Base-by-base conservation (phyloP, 805 yeast genomes). In the Komagataella pseudopastoris region DNA sequence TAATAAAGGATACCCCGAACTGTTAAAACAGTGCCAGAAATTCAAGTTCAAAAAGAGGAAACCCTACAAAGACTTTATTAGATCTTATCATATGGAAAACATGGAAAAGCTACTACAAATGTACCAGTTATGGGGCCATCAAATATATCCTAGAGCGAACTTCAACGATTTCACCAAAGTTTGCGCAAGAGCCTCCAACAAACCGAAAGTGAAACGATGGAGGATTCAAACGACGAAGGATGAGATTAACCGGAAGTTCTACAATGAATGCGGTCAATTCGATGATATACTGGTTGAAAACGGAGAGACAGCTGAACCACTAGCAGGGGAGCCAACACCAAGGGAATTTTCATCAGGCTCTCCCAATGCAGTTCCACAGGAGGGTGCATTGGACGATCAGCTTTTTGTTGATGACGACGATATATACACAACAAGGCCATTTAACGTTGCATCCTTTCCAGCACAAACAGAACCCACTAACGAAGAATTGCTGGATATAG, bases 111-210 rank as follows among this genome's bases (percentile, higher is more conserved):
- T 85, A 6, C 62, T 84, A 6, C 72, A 72, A 30, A 70, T 75
- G 44, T 85, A 83, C 62, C 88, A 84, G 63, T 58, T 81, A 39
- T 85, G 91, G 90, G 88, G 84, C 0, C 91, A 85, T 62, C 70
- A 75, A 20, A 58, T 88, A 44, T 88, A 76, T 60, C 95, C 96
- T 4, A 85, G 84, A 67, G 88, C 93, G 14, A 81, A 78, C 55
- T 86, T 89, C 56, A 70, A 71, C 48, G 95, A 87, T 62, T 81
- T 89, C 59, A 66, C 84, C 1, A 69, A 72, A 22, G 64, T 83
- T 56, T 64, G 81, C 49, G 70, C 74, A 45, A 65, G 71, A 14
- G 71, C 79, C 46, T 82, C 85, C 12, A 65, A 63, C 4, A 65
- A 75, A 20, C 63, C 68, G 16, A 65, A 63, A 12, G 63, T 79